Conservation (phyloP, 805 yeast genomes). For the Candida arabinofermentans region DNA sequence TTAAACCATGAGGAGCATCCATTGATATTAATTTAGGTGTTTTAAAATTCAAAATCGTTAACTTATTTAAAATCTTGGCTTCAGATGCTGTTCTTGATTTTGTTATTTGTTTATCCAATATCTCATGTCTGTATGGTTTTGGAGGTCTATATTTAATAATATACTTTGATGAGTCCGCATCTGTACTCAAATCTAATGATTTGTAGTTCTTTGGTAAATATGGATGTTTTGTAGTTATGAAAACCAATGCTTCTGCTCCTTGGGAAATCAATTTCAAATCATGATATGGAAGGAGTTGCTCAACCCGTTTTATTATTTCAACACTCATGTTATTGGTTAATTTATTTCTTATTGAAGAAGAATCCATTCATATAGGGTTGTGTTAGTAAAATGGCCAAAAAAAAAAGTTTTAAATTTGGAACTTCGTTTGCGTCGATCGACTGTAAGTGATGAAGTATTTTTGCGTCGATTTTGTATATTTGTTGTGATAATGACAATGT, state of each 20-base stretch:
- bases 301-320: constrained; percentile 41
- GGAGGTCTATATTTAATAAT: constrained; percentile 84
- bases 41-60: constrained; percentile 49
- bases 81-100: constrained; percentile 82
- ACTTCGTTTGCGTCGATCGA: too few species aligned
- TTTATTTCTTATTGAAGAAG: not conserved
- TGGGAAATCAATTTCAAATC: constrained; percentile 62
- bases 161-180: constrained; percentile 36
- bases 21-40: constrained; percentile 73
- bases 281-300: constrained; percentile 41
- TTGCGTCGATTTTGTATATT: too few species aligned
- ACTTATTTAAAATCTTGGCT: constrained; percentile 66
- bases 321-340: constrained; percentile 49
- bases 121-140: constrained; percentile 86
- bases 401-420: too few species aligned
- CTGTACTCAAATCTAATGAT: constrained; percentile 10
- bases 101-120: constrained; percentile 70
- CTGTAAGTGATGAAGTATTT: too few species aligned
- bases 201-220: constrained; percentile 38
- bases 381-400: too few species aligned
- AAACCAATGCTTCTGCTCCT: constrained; percentile 89
- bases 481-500: too few species aligned
- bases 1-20: constrained; percentile 74
- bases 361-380: too few species aligned
- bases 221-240: constrained; percentile 61